Evolutionary conservation across 352 stramenopile species (phyloP), one percentile per base, ranked within the genome.

Genomic region (Globisporangium cystogenes): DNA sequence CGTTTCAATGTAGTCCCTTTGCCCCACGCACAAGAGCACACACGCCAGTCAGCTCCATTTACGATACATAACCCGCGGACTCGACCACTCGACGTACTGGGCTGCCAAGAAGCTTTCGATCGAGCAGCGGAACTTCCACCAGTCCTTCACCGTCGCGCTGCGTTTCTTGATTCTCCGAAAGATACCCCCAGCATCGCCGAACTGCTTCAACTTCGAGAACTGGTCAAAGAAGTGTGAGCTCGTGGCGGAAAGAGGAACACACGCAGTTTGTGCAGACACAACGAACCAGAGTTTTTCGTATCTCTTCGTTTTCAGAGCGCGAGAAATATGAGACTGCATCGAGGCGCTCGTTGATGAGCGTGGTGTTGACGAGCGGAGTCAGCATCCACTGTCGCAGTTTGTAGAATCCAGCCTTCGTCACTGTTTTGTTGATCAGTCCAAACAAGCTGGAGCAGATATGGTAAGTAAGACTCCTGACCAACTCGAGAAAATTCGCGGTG

Each of bases 301-400:
- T 29, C 33, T 90, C 79, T 27, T 82, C 75, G 27, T 80, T 80
- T 39, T 80, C 64, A 31, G 69, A 26, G 26, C 59, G 51, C 3
- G 48, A 55, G 31, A 95, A 83, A 57, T 83, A 95, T 20, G 74
- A 60, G 3, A 93, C 75, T 18, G 63, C 62, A 37, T 74, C 65
- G 36, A 83, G 67, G 1, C 84, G 72, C 50, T 85, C 66, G 24
- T 78, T 57, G 42, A 95, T 91, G 29, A 61, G 49, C 0, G 40
- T 24, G 21, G 53, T 47, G n/a, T 65, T 60, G 5, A 86, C 72
- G 16, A 95, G 70, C 31, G 84, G 84, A 36, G 73, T 67, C 20
- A 95, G 53, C 76, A 95, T 90, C 84, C 84, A 95, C 41, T 73
- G 71, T 0, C 79, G 78, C 16, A 95, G 65, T 51, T 88, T 68